These are phyloP conservation scores for Aplosporella prunicola DNA, from an alignment of 2,329 filamentous ascomycete species.

Conservation along the genomic window DNA sequence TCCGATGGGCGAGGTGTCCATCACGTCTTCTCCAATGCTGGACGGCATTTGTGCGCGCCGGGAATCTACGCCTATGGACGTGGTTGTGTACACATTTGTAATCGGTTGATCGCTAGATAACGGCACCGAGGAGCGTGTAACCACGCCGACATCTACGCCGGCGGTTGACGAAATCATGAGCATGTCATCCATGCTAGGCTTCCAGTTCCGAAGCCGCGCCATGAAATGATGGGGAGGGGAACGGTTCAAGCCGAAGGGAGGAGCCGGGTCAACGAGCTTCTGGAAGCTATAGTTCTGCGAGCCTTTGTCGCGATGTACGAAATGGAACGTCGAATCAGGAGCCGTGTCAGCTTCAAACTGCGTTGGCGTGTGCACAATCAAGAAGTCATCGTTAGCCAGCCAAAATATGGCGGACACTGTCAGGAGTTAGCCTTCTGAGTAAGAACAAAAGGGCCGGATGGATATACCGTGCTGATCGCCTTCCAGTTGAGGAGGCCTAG, in stretches of 20 bases:
- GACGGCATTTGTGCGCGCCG: slow-evolving; percentile 42
- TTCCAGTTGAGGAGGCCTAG: slow-evolving; percentile 60
- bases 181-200: slow-evolving; percentile 69
- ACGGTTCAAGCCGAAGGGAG: slow-evolving; percentile 45
- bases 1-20: slow-evolving; percentile 58
- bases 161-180: slow-evolving; percentile 75
- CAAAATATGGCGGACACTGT: slow-evolving; percentile 72
- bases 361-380: slow-evolving; percentile 66
- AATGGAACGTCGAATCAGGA: slow-evolving; percentile 63
- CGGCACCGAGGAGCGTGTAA: slow-evolving; percentile 63
- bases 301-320: slow-evolving; percentile 60
- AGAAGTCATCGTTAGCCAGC: slow-evolving; percentile 80
- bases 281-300: slow-evolving; percentile 58
- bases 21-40: no score
- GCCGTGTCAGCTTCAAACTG: slow-evolving; percentile 40
- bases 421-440: background rate
- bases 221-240: slow-evolving; percentile 68
- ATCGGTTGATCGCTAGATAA: slow-evolving; percentile 54
- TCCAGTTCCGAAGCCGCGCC: slow-evolving; percentile 67
- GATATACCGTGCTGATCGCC: slow-evolving; percentile 57
- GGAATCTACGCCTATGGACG: slow-evolving; percentile 61
- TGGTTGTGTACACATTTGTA: slow-evolving; percentile 62
- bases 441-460: background rate
- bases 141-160: slow-evolving; percentile 66
- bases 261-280: slow-evolving; percentile 51